Evolutionary conservation across 495 filamentous ascomycete species (phyloP).

Genomic region (Barbatosphaeria neglecta): DNA sequence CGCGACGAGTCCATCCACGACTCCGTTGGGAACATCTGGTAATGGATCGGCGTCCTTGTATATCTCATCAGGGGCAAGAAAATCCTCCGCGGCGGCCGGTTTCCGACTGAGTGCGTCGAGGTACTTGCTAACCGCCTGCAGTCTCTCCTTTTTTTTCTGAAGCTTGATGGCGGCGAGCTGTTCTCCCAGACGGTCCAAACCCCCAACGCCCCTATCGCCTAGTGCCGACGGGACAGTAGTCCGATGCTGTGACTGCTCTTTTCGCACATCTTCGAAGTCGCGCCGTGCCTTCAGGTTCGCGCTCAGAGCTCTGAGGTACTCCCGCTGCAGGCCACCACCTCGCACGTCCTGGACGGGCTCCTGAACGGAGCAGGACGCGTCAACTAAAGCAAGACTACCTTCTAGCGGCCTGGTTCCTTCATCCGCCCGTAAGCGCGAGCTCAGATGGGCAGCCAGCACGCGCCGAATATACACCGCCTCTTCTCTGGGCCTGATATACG

Average conservation of each 20-base stretch:
- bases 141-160: conserved; percentile 40
- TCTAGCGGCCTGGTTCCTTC: no score
- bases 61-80: conserved; percentile 33
- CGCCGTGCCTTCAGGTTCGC: conserved; percentile 44
- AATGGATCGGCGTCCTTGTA: conserved; percentile 28
- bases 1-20: conserved; percentile 28
- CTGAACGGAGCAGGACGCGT: conserved; percentile 10
- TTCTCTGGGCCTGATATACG: conserved; percentile 30
- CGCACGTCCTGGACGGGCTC: conserved; percentile 4
- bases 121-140: conserved; percentile 35
- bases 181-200: conserved; percentile 26
- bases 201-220: not conserved
- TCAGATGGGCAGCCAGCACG: conserved; percentile 26
- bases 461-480: conserved; percentile 30
- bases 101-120: conserved; percentile 39
- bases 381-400: conserved; percentile 26
- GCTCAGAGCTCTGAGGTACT: conserved; percentile 48
- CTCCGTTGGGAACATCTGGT: conserved; percentile 35
- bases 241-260: conserved; percentile 13
- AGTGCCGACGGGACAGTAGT: conserved; percentile 1
- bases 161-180: conserved; percentile 38
- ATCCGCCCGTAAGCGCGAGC: conserved; percentile 17
- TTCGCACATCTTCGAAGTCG: conserved; percentile 27
- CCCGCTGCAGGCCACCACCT: conserved; percentile 22
- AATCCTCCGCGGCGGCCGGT: conserved; percentile 36